Conservation (phyloP, 2,329 filamentous ascomycete genomes). For the Venturiaceae sp. region DNA sequence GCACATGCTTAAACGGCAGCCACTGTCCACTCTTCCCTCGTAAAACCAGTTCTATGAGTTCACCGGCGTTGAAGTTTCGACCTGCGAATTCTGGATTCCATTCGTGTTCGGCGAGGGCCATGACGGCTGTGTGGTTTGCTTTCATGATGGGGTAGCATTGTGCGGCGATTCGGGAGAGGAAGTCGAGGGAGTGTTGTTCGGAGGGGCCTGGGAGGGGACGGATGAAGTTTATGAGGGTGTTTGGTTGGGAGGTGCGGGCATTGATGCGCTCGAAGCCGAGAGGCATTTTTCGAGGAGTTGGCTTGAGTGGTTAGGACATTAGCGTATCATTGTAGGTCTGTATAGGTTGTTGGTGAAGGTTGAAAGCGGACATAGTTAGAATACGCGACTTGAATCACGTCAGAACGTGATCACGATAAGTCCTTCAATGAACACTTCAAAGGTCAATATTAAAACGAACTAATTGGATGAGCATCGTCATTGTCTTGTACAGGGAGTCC, state of each 20-base stretch:
- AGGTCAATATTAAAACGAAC: neutral
- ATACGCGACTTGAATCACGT: neutral
- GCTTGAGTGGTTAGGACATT: neutral
- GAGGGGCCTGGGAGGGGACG: constrained; percentile 58
- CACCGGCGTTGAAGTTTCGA: constrained; percentile 83
- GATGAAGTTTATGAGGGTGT: constrained; percentile 74
- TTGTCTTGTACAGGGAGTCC: too few relatives aligned
- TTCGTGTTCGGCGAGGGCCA: constrained; percentile 66
- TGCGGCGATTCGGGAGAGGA: constrained; percentile 39
- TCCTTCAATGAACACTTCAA: neutral
- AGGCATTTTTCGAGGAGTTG: constrained; percentile 46
- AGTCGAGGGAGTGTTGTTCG: constrained; percentile 19
- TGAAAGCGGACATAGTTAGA: neutral
- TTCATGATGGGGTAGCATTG: constrained; percentile 60
- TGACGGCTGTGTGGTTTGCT: constrained; percentile 33
- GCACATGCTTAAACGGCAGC: constrained; percentile 75
- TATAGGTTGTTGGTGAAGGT: neutral
- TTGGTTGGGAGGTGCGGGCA: constrained; percentile 62
- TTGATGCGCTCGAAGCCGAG: constrained; percentile 73
- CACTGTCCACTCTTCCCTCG: constrained; percentile 55
- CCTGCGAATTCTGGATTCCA: constrained; percentile 77
- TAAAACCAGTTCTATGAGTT: constrained; percentile 77
- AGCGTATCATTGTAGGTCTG: neutral
- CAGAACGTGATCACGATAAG: neutral
- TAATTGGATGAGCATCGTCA: neutral